phyloP scores from a whole-genome alignment of 106 monocot species.

The Allium sativum region DNA sequence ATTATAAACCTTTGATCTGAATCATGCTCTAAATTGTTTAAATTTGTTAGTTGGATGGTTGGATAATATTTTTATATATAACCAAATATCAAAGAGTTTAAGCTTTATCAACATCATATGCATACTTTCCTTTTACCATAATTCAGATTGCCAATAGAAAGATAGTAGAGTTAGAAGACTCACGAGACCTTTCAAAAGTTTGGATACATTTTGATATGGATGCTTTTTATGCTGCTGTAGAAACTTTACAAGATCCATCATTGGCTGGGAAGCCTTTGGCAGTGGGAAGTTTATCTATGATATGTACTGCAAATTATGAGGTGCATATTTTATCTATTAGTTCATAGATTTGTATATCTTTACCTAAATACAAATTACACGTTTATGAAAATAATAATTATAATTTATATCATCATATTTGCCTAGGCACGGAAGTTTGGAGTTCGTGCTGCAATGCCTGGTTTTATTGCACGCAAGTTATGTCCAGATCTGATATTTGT shows the following conservation, averaged over 20 bases:
- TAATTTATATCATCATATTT: too few relatives aligned
- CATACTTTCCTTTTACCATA: neutral
- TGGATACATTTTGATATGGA: slow-evolving; percentile 98
- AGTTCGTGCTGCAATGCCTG: slow-evolving; percentile 98
- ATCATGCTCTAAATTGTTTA: too few relatives aligned
- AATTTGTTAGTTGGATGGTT: too few relatives aligned
- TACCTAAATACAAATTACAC: too few relatives aligned
- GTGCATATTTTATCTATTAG: slow-evolving; percentile 16
- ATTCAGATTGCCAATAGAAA: slow-evolving; percentile 63
- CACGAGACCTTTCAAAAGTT: slow-evolving; percentile 79
- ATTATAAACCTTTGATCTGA: too few relatives aligned
- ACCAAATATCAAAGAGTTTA: too few relatives aligned
- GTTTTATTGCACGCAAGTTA: slow-evolving; percentile 90
- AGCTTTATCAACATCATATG: too few relatives aligned
- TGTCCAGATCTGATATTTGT: slow-evolving; percentile 86
- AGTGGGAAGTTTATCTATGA: slow-evolving; percentile 96
- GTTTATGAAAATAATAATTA: too few relatives aligned
- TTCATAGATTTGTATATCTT: too few relatives aligned
- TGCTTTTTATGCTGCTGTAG: slow-evolving; percentile 98
- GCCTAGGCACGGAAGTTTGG: slow-evolving; percentile 93
- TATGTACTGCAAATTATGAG: slow-evolving; percentile 97
- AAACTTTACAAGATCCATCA: slow-evolving; percentile 71
- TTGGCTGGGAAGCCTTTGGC: slow-evolving; percentile 85
- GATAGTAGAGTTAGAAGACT: slow-evolving; percentile 70
- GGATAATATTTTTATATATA: too few relatives aligned